Base-by-base conservation (phyloP, 176 grass and related monocot species). In the Olyra latifolia region DNA sequence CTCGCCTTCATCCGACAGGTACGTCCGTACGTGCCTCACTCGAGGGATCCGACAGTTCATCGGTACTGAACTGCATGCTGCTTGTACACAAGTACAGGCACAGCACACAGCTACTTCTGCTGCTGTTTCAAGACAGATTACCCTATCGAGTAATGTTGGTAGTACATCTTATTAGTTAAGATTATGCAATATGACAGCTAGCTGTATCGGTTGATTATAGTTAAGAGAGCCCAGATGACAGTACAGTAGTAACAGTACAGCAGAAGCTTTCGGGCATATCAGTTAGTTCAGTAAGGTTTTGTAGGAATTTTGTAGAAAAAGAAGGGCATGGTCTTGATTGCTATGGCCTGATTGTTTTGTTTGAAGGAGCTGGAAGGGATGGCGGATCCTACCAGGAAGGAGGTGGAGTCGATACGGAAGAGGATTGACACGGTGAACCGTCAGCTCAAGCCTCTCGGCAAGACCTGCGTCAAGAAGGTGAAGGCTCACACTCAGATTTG, bases 401-500 rank as follows among this genome's bases (percentile, higher is more conserved):
- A 99, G 83, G 90, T 99, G 45, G 93, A 94, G 45, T 28, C 87
- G 1, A 88, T 93, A 44, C 86, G 83, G 69, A 93, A 93, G 66
- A 76, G 88, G 78, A 93, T 99, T 9, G 96, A 99, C 66, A 79
- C 76, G 1, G 50, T 93, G 25, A 99, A 99, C 82, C 90, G 90
- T 48, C 87, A 95, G 66, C 75, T 99, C 58, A 95, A 99, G 76
- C 93, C 93, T 82, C 93, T 99, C 40, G 67, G 96, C 47, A 89
- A 99, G 69, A 93, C 35, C 66, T 91, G 90, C 72, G 87, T 95
- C 50, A 95, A 91, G 67, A 99, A 99, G 96, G 96, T 95, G 68
- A 68, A 62, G 43, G 44, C 44, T 57, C 12, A 58, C 4, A 44
- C 1, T 48, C 28, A 61, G 32, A 35, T 35, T 35, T 35, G 32